A percentile compares a stretch with the other conserved stretches of the same genome.
Evolutionary conservation across 441 rosid species (phyloP).

Genomic region (Populus trichocarpa): DNA sequence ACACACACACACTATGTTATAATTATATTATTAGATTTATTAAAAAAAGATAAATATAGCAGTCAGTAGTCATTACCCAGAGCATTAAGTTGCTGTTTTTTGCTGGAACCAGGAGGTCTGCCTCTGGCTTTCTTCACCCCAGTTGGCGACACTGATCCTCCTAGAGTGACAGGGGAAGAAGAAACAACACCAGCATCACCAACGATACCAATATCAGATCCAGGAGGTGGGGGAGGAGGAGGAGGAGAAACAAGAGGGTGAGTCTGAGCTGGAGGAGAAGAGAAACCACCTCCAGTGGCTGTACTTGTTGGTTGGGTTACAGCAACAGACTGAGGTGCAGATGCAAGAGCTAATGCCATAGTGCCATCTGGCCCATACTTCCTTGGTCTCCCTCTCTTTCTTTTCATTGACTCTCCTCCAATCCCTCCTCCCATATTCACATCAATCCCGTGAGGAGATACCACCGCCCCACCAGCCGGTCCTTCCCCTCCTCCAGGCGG

Average conservation of each 20-base stretch:
- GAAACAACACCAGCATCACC: not conserved
- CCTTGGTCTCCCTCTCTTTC: slow-evolving; percentile 83
- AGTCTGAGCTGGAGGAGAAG: slow-evolving; percentile 25
- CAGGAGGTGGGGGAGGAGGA: not conserved
- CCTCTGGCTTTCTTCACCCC: slow-evolving; percentile 63
- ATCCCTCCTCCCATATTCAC: slow-evolving; percentile 33
- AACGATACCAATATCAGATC: not conserved
- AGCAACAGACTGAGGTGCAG: slow-evolving; percentile 29
- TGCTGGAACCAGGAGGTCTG: slow-evolving; percentile 74
- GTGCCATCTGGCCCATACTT: slow-evolving; percentile 71
- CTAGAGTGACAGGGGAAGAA: slow-evolving; percentile 16
- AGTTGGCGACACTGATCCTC: slow-evolving; percentile 33
- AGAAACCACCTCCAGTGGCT: slow-evolving; percentile 25
- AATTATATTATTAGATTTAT: not conserved
- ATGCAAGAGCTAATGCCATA: slow-evolving; percentile 41
- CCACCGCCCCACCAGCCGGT: slow-evolving; percentile 9
- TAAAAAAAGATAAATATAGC: not conserved
- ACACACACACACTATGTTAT: not conserved
- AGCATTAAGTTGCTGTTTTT: slow-evolving; percentile 44
- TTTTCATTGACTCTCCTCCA: slow-evolving; percentile 48
- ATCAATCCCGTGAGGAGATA: slow-evolving; percentile 27
- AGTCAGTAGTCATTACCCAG: slow-evolving; percentile 33
- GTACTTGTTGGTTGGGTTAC: slow-evolving; percentile 19
- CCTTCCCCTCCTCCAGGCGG: slow-evolving; percentile 33
- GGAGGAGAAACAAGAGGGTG: not conserved